These are phyloP conservation scores for Paraconiothyrium brasiliense DNA, from an alignment of 2,329 filamentous ascomycete species.

Conservation along the genomic window DNA sequence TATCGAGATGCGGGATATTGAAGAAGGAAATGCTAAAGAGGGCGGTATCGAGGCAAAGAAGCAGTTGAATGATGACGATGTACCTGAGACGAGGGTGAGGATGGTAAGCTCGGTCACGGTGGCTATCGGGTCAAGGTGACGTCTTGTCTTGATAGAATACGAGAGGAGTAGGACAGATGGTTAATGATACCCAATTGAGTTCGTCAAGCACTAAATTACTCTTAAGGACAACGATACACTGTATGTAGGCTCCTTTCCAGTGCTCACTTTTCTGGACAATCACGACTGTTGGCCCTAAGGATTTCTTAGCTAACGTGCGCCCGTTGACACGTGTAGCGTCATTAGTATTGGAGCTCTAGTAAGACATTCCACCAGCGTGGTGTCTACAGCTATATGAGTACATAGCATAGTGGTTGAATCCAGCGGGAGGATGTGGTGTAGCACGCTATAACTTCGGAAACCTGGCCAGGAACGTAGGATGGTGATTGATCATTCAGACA, in stretches of 20 bases:
- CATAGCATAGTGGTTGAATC: conserved; percentile 19
- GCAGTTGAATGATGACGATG: conserved; percentile 37
- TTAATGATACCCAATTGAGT: conserved; percentile 20
- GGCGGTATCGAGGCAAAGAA: conserved; percentile 24
- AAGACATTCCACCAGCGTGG: conserved; percentile 28
- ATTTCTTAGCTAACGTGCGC: conserved; percentile 50
- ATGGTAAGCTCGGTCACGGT: conserved; percentile 45
- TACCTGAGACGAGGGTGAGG: conserved; percentile 54
- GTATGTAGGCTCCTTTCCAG: conserved; percentile 47
- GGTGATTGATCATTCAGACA: too few relatives aligned
- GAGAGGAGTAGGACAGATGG: background rate
- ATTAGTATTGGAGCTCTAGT: conserved; percentile 57
- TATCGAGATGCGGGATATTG: conserved; percentile 53
- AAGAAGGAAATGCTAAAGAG: conserved; percentile 16
- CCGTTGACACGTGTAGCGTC: conserved; percentile 45
- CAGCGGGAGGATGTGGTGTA: background rate
- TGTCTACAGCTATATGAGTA: conserved; percentile 54
- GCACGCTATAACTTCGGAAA: background rate
- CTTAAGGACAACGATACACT: conserved; percentile 54
- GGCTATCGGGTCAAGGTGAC: conserved; percentile 40
- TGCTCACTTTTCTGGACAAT: conserved; percentile 50
- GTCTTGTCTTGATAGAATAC: background rate
- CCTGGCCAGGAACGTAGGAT: background rate
- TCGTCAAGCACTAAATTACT: conserved; percentile 60
- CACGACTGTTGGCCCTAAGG: conserved; percentile 36